A percentile compares a stretch with the other conserved stretches of the same genome.
Evolutionary conservation across 2,329 filamentous ascomycete species (phyloP).

Genomic region (Bisporella sp.): DNA sequence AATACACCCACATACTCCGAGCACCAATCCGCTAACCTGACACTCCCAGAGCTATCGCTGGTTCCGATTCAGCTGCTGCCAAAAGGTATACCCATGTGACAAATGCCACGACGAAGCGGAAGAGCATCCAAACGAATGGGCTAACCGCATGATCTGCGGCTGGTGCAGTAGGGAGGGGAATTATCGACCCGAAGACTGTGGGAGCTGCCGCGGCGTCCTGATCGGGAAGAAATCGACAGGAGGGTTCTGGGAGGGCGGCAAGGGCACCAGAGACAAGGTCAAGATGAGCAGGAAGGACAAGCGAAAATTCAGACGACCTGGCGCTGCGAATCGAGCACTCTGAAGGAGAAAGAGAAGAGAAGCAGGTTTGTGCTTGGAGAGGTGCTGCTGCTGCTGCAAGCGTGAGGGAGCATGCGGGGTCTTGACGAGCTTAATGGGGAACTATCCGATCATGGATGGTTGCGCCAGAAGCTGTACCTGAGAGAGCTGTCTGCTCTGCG

Average conservation of each 20-base stretch:
- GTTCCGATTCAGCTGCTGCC: constrained; percentile 60
- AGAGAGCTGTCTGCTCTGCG: too few relatives aligned
- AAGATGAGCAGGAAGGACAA: constrained; percentile 72
- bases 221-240: constrained; percentile 55
- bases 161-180: constrained; percentile 76
- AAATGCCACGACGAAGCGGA: constrained; percentile 68
- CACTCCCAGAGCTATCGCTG: constrained; percentile 46
- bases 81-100: constrained; percentile 53
- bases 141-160: constrained; percentile 76
- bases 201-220: constrained; percentile 63
- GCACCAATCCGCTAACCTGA: too few relatives aligned
- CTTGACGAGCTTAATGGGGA: too few relatives aligned
- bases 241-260: constrained; percentile 85
- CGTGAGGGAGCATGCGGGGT: too few relatives aligned
- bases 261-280: constrained; percentile 65
- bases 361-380: neutral
- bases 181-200: constrained; percentile 69
- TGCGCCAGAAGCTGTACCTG: too few relatives aligned
- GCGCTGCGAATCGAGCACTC: constrained; percentile 16
- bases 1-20: too few relatives aligned
- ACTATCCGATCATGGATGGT: too few relatives aligned
- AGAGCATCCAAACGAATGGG: constrained; percentile 73
- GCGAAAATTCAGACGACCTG: constrained; percentile 61
- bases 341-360: too few relatives aligned
- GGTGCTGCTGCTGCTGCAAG: neutral